Percentiles rank a stretch among this genome's conserved stretches.
These are phyloP conservation scores for Backusella morwellensis DNA, from an alignment of 192 early-diverging fungal species.

Conservation along the genomic window DNA sequence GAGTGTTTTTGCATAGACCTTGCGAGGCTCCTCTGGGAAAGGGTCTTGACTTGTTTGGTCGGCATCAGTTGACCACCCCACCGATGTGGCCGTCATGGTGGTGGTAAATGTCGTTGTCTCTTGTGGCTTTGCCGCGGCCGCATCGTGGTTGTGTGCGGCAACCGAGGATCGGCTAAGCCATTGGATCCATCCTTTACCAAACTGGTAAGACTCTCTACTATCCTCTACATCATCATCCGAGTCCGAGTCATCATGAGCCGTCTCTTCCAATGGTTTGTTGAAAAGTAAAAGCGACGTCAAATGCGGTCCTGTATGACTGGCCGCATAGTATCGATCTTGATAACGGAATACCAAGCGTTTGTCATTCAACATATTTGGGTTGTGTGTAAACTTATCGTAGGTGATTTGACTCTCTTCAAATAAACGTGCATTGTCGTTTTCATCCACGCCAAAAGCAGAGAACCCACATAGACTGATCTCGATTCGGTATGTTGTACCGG, in stretches of 20 bases:
- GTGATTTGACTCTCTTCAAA: conserved; percentile 51
- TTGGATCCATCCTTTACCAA: conserved; percentile 37
- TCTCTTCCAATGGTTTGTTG: conserved; percentile 7
- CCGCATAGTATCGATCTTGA: conserved; percentile 63
- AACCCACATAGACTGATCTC: conserved; percentile 57
- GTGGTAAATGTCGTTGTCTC: conserved; percentile 33
- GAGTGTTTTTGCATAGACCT: conserved; percentile 83
- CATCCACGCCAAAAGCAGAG: conserved; percentile 43
- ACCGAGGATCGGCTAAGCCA: conserved; percentile 40
- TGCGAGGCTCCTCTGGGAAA: conserved; percentile 8
- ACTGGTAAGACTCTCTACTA: conserved; percentile 29
- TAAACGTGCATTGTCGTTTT: conserved; percentile 37
- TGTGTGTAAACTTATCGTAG: conserved; percentile 54
- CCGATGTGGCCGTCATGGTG: conserved; percentile 30
- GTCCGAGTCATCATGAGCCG: conserved; percentile 45
- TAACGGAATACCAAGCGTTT: conserved; percentile 52
- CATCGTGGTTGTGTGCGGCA: not conserved
- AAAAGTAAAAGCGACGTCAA: conserved; percentile 58
- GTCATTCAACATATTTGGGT: conserved; percentile 55
- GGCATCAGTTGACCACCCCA: conserved; percentile 21
- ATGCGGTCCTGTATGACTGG: conserved; percentile 57
- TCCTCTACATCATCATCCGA: conserved; percentile 8
- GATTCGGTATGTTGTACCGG: conserved; percentile 39
- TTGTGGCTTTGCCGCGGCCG: not conserved
- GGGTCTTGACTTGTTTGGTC: not conserved